A percentile compares a stretch with the other conserved stretches of the same genome.
phyloP scores from a whole-genome alignment of 2,329 filamentous ascomycete species.

The Trichoderma simmonsii region DNA sequence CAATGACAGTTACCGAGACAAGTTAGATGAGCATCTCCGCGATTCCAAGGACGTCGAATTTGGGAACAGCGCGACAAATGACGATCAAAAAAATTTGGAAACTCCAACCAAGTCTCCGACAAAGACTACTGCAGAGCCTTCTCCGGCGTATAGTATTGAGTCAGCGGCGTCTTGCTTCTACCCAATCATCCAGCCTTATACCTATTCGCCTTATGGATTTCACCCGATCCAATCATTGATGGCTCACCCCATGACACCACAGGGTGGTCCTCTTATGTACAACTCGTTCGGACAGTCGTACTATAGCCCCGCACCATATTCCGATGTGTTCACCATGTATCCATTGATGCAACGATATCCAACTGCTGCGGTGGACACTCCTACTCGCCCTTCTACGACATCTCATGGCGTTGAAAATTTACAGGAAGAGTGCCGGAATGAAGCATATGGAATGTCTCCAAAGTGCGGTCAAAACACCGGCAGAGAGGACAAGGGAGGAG shows the following conservation, averaged over 20 bases:
- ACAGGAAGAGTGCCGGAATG: not conserved
- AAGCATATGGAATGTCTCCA: not conserved
- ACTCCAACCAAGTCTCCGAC: not conserved
- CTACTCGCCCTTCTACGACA: not conserved
- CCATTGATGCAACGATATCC: conserved; percentile 24
- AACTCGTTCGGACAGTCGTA: conserved; percentile 17
- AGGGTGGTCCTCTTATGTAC: conserved; percentile 23
- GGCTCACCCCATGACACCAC: conserved; percentile 9
- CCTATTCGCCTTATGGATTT: conserved; percentile 16
- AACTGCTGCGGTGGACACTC: not conserved
- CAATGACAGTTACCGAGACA: not conserved
- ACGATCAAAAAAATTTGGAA: not conserved
- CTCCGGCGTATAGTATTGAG: not conserved
- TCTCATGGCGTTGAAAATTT: not conserved
- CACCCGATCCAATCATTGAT: conserved; percentile 11
- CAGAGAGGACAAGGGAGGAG: conserved; percentile 4
- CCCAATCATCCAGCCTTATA: conserved; percentile 15
- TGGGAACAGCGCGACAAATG: not conserved
- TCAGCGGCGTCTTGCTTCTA: not conserved
- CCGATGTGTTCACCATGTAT: conserved; percentile 20
- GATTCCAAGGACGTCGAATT: not conserved
- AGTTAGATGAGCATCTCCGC: not conserved
- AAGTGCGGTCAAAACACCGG: not conserved
- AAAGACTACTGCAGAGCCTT: not conserved
- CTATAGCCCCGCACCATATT: not conserved